Base-by-base conservation (phyloP, 2,329 filamentous ascomycete species). In the Monilinia polystroma region DNA sequence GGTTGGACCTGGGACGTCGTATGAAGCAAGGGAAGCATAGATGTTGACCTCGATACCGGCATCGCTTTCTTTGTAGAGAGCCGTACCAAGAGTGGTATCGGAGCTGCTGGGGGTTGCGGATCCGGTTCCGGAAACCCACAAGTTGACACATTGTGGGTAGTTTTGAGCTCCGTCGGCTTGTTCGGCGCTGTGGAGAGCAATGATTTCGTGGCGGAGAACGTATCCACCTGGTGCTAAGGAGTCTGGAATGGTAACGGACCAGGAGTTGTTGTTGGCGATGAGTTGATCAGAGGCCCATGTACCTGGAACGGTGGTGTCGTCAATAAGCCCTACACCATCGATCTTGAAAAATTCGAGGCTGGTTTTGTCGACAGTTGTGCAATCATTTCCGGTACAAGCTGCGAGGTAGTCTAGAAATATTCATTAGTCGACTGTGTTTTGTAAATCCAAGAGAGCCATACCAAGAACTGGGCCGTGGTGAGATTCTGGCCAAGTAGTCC, bases 251-350 rank as follows among this genome's bases (percentile, higher is more conserved):
- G 75, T 79, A n/a, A 81, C 76, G n/a, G 78, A 78, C 80, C 81
- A 84, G 70, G 77, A 81, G 75, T 82, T 82, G 76, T 85, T 85
- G 72, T 81, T 80, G 65, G 77, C 75, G 71, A 85, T 85, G 67
- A 87, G 75, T 6, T 82, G 73, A 68, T 81, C 79, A 4, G 78
- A 76, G 1, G 78, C 78, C 81, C 81, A 82, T 14, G 69, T 79
- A 20, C 78, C 78, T 29, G 77, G 74, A 65, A 67, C 23, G 1
- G 63, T 66, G n/a, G 69, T 67, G 16, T 78, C 76, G 58, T 80
- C 75, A 32, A 75, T 70, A 7, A 80, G 71, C 4, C 75, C 75
- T 7, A 75, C 76, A 53, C 77, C 74, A 68, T 80, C 78, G 60
- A 82, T 80, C 73, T 81, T 81, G 70, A 81, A 81, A 74, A 79